phyloP scores from a whole-genome alignment of 1,139 yeast species.

The Lizanozyma gosingica region DNA sequence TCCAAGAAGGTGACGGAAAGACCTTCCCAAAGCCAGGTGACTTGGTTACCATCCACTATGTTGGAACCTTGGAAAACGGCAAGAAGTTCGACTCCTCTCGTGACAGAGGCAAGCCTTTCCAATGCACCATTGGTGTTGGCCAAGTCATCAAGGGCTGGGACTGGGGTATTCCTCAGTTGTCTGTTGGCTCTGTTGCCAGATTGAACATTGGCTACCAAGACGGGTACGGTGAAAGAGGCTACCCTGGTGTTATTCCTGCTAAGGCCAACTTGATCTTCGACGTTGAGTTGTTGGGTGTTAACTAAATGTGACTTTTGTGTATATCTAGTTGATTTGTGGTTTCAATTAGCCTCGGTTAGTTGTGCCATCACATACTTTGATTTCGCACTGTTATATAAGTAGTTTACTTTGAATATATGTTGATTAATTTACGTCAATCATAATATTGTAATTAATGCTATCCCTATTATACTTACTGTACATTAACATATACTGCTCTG shows the following conservation, averaged over 20 bases:
- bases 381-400: no score
- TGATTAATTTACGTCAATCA: no score
- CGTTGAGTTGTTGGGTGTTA: constrained; percentile 80
- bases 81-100: constrained; percentile 91
- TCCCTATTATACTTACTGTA: no score
- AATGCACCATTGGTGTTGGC: constrained; percentile 88
- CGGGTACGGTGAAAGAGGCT: constrained; percentile 91
- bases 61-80: constrained; percentile 90
- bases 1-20: constrained; percentile 67
- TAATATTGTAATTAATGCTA: no score
- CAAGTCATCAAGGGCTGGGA: constrained; percentile 98
- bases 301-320: constrained; percentile 24
- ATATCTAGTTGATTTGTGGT: no score
- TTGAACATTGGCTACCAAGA: constrained; percentile 87
- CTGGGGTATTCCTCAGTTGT: constrained; percentile 81
- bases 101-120: constrained; percentile 92
- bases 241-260: constrained; percentile 95
- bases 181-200: constrained; percentile 86
- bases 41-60: constrained; percentile 85
- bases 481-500: no score
- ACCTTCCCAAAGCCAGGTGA: constrained; percentile 84
- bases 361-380: no score
- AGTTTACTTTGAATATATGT: no score
- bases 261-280: constrained; percentile 90
- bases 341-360: no score